Evolutionary conservation across 352 stramenopile species (phyloP).

Genomic region (Phytophthora boehmeriae): DNA sequence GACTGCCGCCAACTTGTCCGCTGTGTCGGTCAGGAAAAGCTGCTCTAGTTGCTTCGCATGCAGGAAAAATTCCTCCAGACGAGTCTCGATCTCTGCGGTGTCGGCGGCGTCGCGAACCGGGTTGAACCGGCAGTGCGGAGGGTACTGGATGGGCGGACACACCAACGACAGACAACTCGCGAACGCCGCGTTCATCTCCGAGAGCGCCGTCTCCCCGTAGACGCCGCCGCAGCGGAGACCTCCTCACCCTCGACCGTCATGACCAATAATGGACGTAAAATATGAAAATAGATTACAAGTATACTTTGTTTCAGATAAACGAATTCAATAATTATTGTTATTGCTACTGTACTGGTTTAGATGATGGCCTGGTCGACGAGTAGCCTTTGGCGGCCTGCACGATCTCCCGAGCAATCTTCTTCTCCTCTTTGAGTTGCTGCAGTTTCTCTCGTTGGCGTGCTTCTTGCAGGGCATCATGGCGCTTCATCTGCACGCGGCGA

Average conservation of each 20-base stretch:
- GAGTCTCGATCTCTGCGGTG: constrained; percentile 69
- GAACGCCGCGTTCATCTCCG: constrained; percentile 79
- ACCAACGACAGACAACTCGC: constrained; percentile 77
- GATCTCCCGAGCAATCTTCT: constrained; percentile 88
- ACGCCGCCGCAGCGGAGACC: constrained; percentile 2
- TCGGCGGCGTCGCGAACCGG: constrained; percentile 82
- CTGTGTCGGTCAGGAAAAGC: constrained; percentile 60
- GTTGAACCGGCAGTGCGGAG: constrained; percentile 84
- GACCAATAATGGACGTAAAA: constrained; percentile 9
- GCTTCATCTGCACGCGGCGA: constrained; percentile 88
- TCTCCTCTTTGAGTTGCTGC: constrained; percentile 88
- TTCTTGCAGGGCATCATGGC: constrained; percentile 85
- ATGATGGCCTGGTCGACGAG: constrained; percentile 33
- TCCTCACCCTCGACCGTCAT: constrained; percentile 38
- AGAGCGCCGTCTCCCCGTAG: constrained; percentile 47
- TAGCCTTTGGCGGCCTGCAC: constrained; percentile 77
- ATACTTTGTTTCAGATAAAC: constrained; percentile 1
- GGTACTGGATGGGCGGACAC: constrained; percentile 83
- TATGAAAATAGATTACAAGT: background rate
- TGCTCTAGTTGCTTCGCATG: constrained; percentile 85
- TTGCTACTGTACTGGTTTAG: constrained; percentile 21
- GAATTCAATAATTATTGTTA: constrained; percentile 5
- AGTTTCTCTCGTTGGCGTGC: constrained; percentile 83
- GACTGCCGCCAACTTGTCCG: constrained; percentile 15
- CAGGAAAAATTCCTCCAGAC: constrained; percentile 80